A percentile compares a stretch with the other conserved stretches of the same genome.
Evolutionary conservation across 371 early-diverging fungal genomes (phyloP).

Genomic region (Gilbertella persicaria): DNA sequence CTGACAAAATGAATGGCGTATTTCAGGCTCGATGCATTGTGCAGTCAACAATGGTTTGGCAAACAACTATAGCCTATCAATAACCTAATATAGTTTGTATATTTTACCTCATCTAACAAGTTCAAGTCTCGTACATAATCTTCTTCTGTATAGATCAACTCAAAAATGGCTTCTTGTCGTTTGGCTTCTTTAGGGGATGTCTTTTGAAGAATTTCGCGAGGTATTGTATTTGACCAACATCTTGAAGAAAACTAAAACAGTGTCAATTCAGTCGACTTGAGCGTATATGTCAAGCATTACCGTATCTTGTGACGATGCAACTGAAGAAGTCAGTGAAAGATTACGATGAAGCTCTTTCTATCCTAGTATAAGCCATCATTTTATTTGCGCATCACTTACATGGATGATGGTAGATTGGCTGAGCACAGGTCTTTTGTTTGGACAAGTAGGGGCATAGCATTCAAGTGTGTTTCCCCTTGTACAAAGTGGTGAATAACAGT

Average conservation of each 20-base stretch:
- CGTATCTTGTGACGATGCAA: constrained; percentile 7
- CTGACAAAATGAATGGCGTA: constrained; percentile 61
- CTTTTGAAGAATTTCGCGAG: constrained; percentile 70
- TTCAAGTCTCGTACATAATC: constrained; percentile 82
- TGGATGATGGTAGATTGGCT: too few relatives aligned
- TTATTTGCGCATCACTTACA: neutral
- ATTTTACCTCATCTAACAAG: constrained; percentile 40
- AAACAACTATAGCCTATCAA: constrained; percentile 46
- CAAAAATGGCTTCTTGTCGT: constrained; percentile 91
- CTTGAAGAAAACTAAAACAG: constrained; percentile 7
- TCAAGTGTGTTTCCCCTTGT: constrained; percentile 18
- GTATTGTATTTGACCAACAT: constrained; percentile 67
- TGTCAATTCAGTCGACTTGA: too few relatives aligned
- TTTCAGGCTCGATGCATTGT: constrained; percentile 46
- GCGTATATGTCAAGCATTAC: too few relatives aligned
- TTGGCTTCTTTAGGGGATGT: constrained; percentile 76
- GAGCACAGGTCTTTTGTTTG: constrained; percentile 24
- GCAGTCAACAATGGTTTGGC: constrained; percentile 11
- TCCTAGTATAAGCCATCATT: neutral
- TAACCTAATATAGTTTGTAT: constrained; percentile 36
- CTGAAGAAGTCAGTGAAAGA: constrained; percentile 4
- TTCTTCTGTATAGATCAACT: constrained; percentile 87
- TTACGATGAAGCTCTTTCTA: constrained; percentile 5
- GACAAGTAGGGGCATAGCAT: constrained; percentile 41
- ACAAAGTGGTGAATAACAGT: constrained; percentile 40